These are phyloP conservation scores for Trichoderma asperelloides DNA, from an alignment of 495 filamentous ascomycete species.

Conservation along the genomic window DNA sequence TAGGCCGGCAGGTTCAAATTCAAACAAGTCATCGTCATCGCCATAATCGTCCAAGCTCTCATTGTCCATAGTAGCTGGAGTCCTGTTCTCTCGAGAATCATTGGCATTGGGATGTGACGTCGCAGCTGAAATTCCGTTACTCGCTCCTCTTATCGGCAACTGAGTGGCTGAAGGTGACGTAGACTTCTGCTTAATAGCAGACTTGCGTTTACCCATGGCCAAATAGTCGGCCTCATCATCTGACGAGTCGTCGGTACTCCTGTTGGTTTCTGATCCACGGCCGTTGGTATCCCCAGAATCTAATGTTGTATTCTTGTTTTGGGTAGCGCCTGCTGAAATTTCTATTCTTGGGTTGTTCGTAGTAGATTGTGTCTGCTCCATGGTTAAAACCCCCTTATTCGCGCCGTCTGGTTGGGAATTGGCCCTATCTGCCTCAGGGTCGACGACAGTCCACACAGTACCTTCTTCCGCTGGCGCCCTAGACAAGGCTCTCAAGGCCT, in stretches of 20 bases:
- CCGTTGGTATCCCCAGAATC: background rate
- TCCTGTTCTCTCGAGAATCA: background rate
- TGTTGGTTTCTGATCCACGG: background rate
- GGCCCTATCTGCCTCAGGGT: background rate
- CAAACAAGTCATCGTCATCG: slow-evolving; percentile 19
- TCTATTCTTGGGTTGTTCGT: background rate
- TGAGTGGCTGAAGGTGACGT: background rate
- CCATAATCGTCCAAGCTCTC: slow-evolving; percentile 7
- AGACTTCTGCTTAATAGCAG: background rate
- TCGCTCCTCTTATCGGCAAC: background rate
- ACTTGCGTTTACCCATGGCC: slow-evolving; percentile 1
- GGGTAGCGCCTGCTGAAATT: background rate
- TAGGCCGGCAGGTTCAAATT: slow-evolving; percentile 17
- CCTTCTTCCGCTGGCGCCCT: slow-evolving; percentile 21
- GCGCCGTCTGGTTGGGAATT: background rate
- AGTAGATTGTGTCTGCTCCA: background rate
- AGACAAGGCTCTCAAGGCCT: slow-evolving; percentile 20
- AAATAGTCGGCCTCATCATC: background rate
- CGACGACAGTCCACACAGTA: slow-evolving; percentile 23
- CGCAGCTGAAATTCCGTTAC: background rate
- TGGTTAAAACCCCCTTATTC: background rate
- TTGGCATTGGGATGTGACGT: background rate
- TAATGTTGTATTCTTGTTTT: background rate
- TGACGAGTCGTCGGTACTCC: background rate
- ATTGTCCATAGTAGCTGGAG: background rate